Evolutionary conservation across 306 rosid species (phyloP), one percentile per base, ranked within the genome.

Genomic region (Bauhinia variegata): DNA sequence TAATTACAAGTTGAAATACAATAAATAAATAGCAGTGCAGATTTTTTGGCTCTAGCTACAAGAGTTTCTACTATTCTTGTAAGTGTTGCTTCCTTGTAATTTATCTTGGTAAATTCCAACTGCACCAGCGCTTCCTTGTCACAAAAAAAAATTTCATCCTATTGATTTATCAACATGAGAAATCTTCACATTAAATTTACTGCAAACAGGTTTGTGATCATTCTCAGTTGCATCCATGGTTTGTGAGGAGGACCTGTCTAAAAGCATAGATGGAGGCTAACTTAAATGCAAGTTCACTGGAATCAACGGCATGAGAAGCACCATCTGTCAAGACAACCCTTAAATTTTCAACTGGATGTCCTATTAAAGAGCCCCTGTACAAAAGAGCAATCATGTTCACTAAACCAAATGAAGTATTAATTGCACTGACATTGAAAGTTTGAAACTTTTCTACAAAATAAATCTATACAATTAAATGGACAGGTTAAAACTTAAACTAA

Each of bases 221-320:
- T n/a, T n/a, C n/a, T n/a, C n/a, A n/a, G n/a, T n/a, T n/a, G n/a
- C n/a, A n/a, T n/a, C n/a, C n/a, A n/a, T n/a, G n/a, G n/a, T n/a
- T n/a, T n/a, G n/a, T 19, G 43, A 65, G 19, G 70, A 23, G 51
- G 32, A 90, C 99, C 96, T 88, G 84, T 93, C 99, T 90, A 67
- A 93, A 93, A 46, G 99, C 99, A 82, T 93, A 93, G 60, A 93
- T 93, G 60, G 99, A 70, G 17, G 99, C 99, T 71, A 93, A 63
- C 84, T 93, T 93, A 81, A 93, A 93, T 16, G 99, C 99, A 81
- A 93, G 99, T 82, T 93, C 99, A 72, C 97, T 93, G 71, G 97
- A 93, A 86, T 93, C 97, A 82, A 93, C 99, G 47, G 97, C 80
- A 73, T 90, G 99, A 33, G 99, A 76, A 80, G 99, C 97, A 60